phyloP scores from a whole-genome alignment of 371 early-diverging fungal genomes.

The Fennellomyces sp. region DNA sequence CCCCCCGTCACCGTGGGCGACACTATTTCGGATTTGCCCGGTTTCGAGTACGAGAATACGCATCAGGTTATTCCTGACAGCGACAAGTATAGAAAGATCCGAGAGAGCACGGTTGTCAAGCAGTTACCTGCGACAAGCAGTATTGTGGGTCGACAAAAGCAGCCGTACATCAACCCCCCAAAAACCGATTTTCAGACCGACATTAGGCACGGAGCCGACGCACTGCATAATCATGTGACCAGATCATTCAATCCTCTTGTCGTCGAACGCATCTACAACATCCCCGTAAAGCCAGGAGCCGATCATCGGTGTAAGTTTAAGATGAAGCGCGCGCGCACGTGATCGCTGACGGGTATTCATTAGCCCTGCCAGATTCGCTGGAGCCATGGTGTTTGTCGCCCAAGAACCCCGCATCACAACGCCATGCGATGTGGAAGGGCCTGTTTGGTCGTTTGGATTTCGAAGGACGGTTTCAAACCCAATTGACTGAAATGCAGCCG shows the following conservation, averaged over 20 bases:
- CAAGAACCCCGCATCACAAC: slow-evolving; percentile 46
- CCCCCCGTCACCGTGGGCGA: slow-evolving; percentile 55
- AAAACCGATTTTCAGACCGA: slow-evolving; percentile 53
- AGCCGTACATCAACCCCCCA: slow-evolving; percentile 35
- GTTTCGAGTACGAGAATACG: slow-evolving; percentile 60
- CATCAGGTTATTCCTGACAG: slow-evolving; percentile 29
- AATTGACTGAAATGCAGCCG: slow-evolving; percentile 55
- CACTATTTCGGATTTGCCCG: slow-evolving; percentile 63
- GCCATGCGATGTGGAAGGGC: slow-evolving; percentile 61
- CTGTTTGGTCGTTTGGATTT: slow-evolving; percentile 56
- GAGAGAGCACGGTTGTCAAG: neutral
- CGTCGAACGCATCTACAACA: slow-evolving; percentile 49
- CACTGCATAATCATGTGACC: slow-evolving; percentile 47
- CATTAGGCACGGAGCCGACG: slow-evolving; percentile 30
- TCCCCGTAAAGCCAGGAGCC: slow-evolving; percentile 46
- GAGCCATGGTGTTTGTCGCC: slow-evolving; percentile 54
- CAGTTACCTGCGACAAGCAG: slow-evolving; percentile 7
- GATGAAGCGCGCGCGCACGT: too few species aligned
- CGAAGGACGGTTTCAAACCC: slow-evolving; percentile 52
- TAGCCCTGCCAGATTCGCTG: slow-evolving; percentile 51
- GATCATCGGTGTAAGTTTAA: slow-evolving; percentile 53
- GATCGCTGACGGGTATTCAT: too few species aligned
- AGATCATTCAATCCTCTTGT: slow-evolving; percentile 42
- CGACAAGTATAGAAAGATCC: neutral
- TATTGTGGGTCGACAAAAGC: slow-evolving; percentile 34